Base-by-base conservation (phyloP, 441 rosid genomes). In the Populus hybrid region DNA sequence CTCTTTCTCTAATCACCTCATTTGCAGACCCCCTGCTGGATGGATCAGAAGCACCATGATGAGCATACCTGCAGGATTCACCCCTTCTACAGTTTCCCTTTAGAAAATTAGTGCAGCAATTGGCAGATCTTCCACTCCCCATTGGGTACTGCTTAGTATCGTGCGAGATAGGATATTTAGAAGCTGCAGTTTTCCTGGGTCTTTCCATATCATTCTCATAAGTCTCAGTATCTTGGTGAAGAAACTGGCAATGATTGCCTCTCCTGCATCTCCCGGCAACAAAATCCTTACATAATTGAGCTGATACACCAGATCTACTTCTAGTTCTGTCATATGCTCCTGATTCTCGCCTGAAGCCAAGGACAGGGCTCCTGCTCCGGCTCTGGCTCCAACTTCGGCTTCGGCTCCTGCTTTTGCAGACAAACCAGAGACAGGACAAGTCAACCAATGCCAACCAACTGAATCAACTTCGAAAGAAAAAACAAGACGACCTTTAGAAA, bases 231-330 rank as follows among this genome's bases (percentile, higher is more conserved):
- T 79, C 84, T 73, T 88, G 86, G 80, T 92, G 95, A 74, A 86
- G 83, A 84, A 90, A 88, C 11, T 79, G 86, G 70, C 93, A 89
- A 69, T 83, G 88, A 74, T 64, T 85, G 81, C 89, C 92, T 87
- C 93, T 93, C 84, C 91, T 85, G 87, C 97, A 92, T 87, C 97
- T 89, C 70, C 97, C 97, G 82, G 82, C 73, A 69, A 87, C 80
- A 86, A 85, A 83, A 38, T 95, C 97, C 85, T 87, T 92, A 65
- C 93, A 91, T 81, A 91, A 69, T 81, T 79, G 88, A 74, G 85
- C 77, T 54, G 92, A 81, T 82, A 81, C 81, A 69, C 85, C 88
- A 42, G 90, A 82, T 88, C 94, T 86, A 77, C 86, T 82, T 83
- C 89, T 87, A 73, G 78, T 86, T 84, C 88, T 85, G 76, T 88